Conservation (phyloP, 345 rosid species). For the Hibiscus syriacus region DNA sequence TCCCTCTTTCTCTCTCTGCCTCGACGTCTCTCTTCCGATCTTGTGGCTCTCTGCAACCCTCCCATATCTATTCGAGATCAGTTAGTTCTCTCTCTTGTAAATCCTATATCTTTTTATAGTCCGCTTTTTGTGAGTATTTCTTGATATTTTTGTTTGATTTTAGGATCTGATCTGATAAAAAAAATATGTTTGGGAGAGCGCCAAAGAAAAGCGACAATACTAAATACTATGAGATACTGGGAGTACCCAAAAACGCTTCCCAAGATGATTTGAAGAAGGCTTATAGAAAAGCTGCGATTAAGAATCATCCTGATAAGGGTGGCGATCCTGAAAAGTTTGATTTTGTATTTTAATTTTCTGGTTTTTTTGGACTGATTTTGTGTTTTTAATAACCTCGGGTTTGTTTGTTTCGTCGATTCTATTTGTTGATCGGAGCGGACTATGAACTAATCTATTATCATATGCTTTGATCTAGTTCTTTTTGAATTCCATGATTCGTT, state of each 20-base stretch:
- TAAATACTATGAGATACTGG: neutral
- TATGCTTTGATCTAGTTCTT: neutral
- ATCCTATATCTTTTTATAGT: neutral
- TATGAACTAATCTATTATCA: neutral
- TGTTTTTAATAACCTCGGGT: neutral
- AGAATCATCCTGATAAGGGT: slow-evolving; percentile 68
- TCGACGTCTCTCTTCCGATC: slow-evolving; percentile 7
- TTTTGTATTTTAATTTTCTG: neutral
- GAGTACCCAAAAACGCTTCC: neutral
- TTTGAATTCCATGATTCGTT: neutral
- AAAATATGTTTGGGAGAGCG: slow-evolving; percentile 52
- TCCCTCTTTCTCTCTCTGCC: neutral
- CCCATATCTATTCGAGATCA: neutral
- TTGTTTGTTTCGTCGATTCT: too few species aligned
- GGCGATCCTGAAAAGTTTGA: slow-evolving; percentile 62
- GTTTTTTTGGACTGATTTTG: neutral
- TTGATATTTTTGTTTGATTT: neutral
- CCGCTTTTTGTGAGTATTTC: neutral
- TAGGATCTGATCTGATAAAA: slow-evolving; percentile 2
- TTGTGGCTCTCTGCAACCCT: slow-evolving; percentile 7
- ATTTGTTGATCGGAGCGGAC: neutral
- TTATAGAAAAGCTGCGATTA: slow-evolving; percentile 28
- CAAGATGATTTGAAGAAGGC: slow-evolving; percentile 2
- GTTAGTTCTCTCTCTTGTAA: neutral
- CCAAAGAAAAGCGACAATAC: slow-evolving; percentile 43